Evolutionary conservation across 768 basidiomycete species (phyloP).

Genomic region (Megacollybia marginata): DNA sequence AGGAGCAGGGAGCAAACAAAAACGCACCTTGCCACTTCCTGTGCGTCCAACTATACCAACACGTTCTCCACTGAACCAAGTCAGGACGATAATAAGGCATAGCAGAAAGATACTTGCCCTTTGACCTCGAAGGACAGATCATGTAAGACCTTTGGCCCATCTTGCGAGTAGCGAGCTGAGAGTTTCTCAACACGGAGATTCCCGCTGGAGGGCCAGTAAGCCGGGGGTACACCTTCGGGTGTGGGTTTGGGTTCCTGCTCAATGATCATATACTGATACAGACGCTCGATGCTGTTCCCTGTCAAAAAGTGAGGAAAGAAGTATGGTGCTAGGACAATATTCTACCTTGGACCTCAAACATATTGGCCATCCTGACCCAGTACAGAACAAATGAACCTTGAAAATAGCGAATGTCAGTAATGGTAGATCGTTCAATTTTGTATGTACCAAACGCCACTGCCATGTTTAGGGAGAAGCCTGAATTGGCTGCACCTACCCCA

Average conservation of each 20-base stretch:
- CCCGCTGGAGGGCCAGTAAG: slow-evolving; percentile 60
- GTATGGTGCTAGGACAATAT: not conserved
- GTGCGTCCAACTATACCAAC: slow-evolving; percentile 34
- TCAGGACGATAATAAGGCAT: not conserved
- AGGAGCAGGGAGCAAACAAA: slow-evolving; percentile 29
- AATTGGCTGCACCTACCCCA: slow-evolving; percentile 32
- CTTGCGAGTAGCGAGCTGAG: slow-evolving; percentile 47
- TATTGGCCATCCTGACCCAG: slow-evolving; percentile 35
- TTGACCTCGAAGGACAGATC: slow-evolving; percentile 26
- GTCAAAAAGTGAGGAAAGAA: slow-evolving; percentile 13
- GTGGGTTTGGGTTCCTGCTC: slow-evolving; percentile 54
- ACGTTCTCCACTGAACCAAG: slow-evolving; percentile 22
- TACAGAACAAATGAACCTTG: slow-evolving; percentile 43
- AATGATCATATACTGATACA: slow-evolving; percentile 56
- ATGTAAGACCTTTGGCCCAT: slow-evolving; percentile 54
- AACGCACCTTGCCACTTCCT: slow-evolving; percentile 30
- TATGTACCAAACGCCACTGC: slow-evolving; percentile 18
- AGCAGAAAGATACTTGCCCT: not conserved
- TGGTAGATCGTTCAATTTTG: not conserved
- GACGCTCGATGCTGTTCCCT: slow-evolving; percentile 50
- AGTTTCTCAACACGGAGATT: slow-evolving; percentile 45
- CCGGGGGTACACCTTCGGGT: slow-evolving; percentile 43
- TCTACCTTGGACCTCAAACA: slow-evolving; percentile 34
- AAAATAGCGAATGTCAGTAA: not conserved
- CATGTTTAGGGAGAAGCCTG: slow-evolving; percentile 50